Evolutionary conservation across 768 basidiomycete species (phyloP), one percentile per base, ranked within the genome.

Genomic region (Boletus reticuloceps): DNA sequence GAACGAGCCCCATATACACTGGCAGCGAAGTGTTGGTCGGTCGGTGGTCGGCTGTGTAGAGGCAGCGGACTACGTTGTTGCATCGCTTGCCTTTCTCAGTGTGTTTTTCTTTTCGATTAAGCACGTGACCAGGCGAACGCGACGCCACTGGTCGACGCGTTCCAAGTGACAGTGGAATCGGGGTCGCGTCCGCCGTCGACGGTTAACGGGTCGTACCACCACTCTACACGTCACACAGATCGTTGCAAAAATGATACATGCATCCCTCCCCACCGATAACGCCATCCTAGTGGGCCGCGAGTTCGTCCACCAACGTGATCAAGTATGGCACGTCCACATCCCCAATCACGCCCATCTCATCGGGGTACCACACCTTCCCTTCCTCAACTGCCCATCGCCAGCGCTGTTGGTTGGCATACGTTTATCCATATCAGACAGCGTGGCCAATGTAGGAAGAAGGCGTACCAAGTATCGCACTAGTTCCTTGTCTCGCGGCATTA

Each of bases 321-420:
- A 83, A 58, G 59, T 78, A 80, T 3, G 69, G 58, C 9, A 72
- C 48, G 56, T 75, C 69, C 12, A 75, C 67, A 10, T 70, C 60
- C 17, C 75, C 69, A 5, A 77, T 59, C 6, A 75, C 73, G 0
- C 84, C 84, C 22, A 58, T 49, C 10, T 62, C 71, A 8, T 47
- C 38, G 1, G 83, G 75, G 29, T 71, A 70, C 84, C 84, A 87
- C 53, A 77, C 63, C 54, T 75, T 76, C 7, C 73, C 69, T 50
- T 84, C 81, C 32, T 75, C 70, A 34, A 76, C 74, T 1, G 87
- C 86, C 88, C 88, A 89, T 66, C 82, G 83, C 88, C 87, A 90
- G 55, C 77, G 81, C 88, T 90, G 54, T 40, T 20, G 19, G 55
- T n/a, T n/a, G 43, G 45, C 39, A n/a, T 34, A 37, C 37, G 14